phyloP scores from a whole-genome alignment of 345 rosid species.

The Salix brachista region DNA sequence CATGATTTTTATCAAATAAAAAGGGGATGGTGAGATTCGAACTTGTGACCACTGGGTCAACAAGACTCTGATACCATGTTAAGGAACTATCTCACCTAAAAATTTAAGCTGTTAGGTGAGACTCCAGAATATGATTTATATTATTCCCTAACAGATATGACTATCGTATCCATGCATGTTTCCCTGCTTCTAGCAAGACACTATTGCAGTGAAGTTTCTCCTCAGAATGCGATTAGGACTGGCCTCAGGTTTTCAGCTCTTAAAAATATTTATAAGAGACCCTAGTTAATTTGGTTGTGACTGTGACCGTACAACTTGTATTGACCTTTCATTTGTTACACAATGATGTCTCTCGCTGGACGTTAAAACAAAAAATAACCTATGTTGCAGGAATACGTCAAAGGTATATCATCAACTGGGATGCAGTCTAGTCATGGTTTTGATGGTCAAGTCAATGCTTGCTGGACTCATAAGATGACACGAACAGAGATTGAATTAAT shows the following conservation, averaged over 20 bases:
- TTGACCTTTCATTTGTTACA: not conserved
- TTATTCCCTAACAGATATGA: not conserved
- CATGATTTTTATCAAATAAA: too few relatives aligned
- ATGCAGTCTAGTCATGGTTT: slow-evolving; percentile 85
- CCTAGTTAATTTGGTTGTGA: not conserved
- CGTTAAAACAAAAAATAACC: not conserved
- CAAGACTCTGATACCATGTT: too few relatives aligned
- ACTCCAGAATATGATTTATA: too few relatives aligned
- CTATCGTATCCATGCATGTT: not conserved
- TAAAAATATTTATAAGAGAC: not conserved
- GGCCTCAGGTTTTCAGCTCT: not conserved
- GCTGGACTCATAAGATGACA: slow-evolving; percentile 87
- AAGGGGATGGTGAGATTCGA: too few relatives aligned
- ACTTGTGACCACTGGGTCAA: too few relatives aligned
- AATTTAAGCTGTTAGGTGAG: too few relatives aligned
- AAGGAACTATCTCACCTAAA: too few relatives aligned
- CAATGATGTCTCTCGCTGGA: not conserved
- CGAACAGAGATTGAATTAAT: slow-evolving; percentile 55
- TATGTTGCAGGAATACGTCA: slow-evolving; percentile 72
- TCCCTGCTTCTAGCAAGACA: not conserved
- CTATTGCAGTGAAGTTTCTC: not conserved
- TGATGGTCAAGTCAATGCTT: slow-evolving; percentile 91
- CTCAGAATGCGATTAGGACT: not conserved
- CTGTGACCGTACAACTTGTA: not conserved
- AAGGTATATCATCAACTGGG: slow-evolving; percentile 84